Percentiles rank a stretch among this genome's conserved stretches.
phyloP scores from a whole-genome alignment of 2,329 filamentous ascomycete genomes.

The Paraconiothyrium sp. region DNA sequence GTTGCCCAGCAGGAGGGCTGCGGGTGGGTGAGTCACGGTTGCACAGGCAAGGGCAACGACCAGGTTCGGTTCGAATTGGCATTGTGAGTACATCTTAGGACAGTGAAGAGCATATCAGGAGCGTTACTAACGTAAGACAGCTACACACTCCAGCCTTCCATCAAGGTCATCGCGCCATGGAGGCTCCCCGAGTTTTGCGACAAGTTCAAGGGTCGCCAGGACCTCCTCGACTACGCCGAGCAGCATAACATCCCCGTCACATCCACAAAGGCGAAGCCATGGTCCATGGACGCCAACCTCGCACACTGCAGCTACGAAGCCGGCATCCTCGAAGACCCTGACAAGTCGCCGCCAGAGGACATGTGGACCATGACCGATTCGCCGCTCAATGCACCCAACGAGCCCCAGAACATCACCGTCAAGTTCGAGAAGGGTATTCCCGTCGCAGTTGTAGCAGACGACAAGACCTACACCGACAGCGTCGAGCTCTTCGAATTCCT shows the following conservation, averaged over 20 bases:
- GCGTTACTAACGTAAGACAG: neutral
- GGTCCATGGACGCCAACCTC: slow-evolving; percentile 75
- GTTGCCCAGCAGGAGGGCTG: slow-evolving; percentile 72
- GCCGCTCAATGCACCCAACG: slow-evolving; percentile 74
- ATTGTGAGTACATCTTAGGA: slow-evolving; percentile 45
- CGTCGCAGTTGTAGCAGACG: slow-evolving; percentile 67
- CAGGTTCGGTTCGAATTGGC: slow-evolving; percentile 73
- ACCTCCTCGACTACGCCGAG: slow-evolving; percentile 76
- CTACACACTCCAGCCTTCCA: slow-evolving; percentile 69
- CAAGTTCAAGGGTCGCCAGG: slow-evolving; percentile 75
- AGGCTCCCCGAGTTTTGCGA: slow-evolving; percentile 74
- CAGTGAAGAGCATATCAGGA: neutral
- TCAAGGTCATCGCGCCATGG: slow-evolving; percentile 81
- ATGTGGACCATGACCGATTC: slow-evolving; percentile 82
- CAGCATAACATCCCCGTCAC: slow-evolving; percentile 75
- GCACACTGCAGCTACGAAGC: slow-evolving; percentile 84
- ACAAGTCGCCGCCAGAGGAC: slow-evolving; percentile 73
- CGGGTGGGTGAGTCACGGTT: slow-evolving; percentile 59
- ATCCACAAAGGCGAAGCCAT: slow-evolving; percentile 76
- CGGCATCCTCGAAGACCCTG: slow-evolving; percentile 71
- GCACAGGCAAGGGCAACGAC: slow-evolving; percentile 64
- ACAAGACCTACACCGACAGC: slow-evolving; percentile 71
- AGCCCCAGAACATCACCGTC: slow-evolving; percentile 75
- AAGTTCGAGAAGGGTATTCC: slow-evolving; percentile 80
- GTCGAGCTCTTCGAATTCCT: slow-evolving; percentile 76